phyloP scores from a whole-genome alignment of 2,329 filamentous ascomycete species.

The Zymoseptoria passerinii region DNA sequence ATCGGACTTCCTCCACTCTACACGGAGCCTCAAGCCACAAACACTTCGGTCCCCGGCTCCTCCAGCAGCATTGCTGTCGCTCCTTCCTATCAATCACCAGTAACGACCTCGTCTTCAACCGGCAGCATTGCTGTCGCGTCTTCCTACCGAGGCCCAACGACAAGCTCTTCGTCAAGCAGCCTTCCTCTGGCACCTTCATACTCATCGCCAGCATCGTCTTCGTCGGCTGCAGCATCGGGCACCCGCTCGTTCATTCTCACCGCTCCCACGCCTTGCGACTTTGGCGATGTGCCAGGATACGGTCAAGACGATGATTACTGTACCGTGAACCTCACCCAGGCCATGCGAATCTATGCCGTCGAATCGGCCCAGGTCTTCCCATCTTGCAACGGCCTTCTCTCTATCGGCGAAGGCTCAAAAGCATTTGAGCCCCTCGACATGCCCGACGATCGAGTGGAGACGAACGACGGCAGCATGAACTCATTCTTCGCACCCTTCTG shows the following conservation, averaged over 20 bases:
- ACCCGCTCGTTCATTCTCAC: slow-evolving; percentile 18
- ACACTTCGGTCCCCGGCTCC: background rate
- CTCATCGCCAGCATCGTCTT: background rate
- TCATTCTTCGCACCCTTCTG: slow-evolving; percentile 26
- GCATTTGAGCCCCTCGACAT: background rate
- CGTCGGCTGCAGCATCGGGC: slow-evolving; percentile 5
- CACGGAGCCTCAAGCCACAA: background rate
- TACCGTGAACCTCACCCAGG: slow-evolving; percentile 25
- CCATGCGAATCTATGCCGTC: slow-evolving; percentile 20
- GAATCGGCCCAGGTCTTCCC: slow-evolving; percentile 18
- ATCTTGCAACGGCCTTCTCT: slow-evolving; percentile 27
- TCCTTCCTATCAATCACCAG: background rate
- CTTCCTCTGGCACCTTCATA: slow-evolving; percentile 3
- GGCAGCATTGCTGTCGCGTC: slow-evolving; percentile 1
- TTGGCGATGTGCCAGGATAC: slow-evolving; percentile 20
- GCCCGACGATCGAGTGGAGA: background rate
- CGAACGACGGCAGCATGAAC: background rate
- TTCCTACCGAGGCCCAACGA: background rate
- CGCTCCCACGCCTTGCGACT: slow-evolving; percentile 25
- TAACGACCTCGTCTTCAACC: slow-evolving; percentile 1
- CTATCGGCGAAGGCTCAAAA: slow-evolving; percentile 21
- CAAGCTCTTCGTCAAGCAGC: too few species aligned
- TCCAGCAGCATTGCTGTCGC: background rate
- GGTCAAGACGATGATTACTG: slow-evolving; percentile 30
- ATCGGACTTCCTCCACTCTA: background rate